phyloP scores from a whole-genome alignment of 2,329 filamentous ascomycete species.

The Teratosphaeria viscida region DNA sequence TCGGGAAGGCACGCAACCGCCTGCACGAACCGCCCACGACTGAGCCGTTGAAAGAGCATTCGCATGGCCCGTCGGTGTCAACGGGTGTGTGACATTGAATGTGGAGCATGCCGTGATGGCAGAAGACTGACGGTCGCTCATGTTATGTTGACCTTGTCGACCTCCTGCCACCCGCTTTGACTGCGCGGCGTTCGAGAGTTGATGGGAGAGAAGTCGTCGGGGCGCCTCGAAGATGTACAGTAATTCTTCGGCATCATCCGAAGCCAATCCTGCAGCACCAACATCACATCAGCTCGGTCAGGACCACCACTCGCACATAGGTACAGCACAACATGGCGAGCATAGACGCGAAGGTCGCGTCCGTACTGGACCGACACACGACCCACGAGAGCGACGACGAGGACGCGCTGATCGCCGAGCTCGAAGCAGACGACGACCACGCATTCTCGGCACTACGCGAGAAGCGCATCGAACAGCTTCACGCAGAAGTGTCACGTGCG shows the following conservation, averaged over 20 bases:
- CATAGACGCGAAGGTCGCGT: slow-evolving; percentile 42
- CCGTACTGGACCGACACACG: slow-evolving; percentile 35
- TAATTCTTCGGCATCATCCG: not conserved
- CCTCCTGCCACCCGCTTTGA: too few species aligned
- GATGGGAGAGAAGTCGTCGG: too few species aligned
- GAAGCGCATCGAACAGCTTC: slow-evolving; percentile 47
- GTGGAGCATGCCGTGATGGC: too few species aligned
- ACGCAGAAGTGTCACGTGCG: slow-evolving; percentile 44
- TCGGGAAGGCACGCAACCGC: not conserved
- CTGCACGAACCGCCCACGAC: not conserved
- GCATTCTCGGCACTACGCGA: slow-evolving; percentile 46
- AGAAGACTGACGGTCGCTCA: too few species aligned
- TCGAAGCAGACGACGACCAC: slow-evolving; percentile 44
- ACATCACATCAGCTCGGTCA: not conserved
- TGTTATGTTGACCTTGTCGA: too few species aligned
- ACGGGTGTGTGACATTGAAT: too few species aligned
- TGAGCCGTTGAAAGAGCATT: too few species aligned
- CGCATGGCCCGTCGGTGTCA: too few species aligned
- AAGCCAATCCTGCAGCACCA: not conserved
- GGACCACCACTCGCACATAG: not conserved
- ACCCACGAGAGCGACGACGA: slow-evolving; percentile 37
- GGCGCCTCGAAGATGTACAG: too few species aligned
- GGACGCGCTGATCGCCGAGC: slow-evolving; percentile 48
- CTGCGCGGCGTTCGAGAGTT: too few species aligned
- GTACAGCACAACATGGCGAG: slow-evolving; percentile 27